Evolutionary conservation across 176 grass and related monocot genomes (phyloP), one percentile per base, ranked within the genome.

Genomic region (Coix lacrymajobi): DNA sequence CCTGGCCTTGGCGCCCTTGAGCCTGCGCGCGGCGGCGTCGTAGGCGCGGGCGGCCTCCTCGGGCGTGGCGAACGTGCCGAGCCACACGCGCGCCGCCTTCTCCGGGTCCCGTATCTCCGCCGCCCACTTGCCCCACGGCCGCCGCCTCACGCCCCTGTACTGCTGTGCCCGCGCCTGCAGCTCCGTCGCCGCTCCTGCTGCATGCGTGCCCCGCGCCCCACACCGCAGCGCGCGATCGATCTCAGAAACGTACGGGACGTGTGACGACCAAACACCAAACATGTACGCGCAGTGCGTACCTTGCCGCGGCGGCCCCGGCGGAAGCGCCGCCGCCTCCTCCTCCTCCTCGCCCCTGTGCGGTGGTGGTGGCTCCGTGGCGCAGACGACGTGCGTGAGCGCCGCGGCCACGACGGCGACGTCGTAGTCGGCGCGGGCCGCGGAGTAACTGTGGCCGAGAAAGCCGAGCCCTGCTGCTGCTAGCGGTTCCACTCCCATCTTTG

Each of bases 91-190:
- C 63, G 79, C 56, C 40, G 68, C 58, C 77, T 73, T 86, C 31
- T 8, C 57, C 4, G 92, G 92, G 71, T 94, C 92, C 4, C 89
- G 87, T 38, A 94, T 94, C 73, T 94, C 92, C 15, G 92, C 86
- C 2, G 89, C 92, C 92, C 92, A 91, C 75, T 83, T 87, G 13
- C 92, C 92, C 92, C 92, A 94, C 39, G 84, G 86, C 41, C 90
- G 66, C 85, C 89, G 89, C 74, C 90, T 72, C 36, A 95, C 93
- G 75, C 93, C 93, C 61, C 92, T 66, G 84, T 91, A 94, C 57
- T 17, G 58, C 8, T 45, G 52, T 4, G 24, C 41, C 30, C 7
- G 12, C 61, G 11, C 13, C 60, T 25, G 60, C 60, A 31, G 4
- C 60, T 14, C 1, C 68, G 0, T 15, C 69, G 3, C 16, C 20